Percentiles rank a stretch among this genome's conserved stretches.
These are phyloP conservation scores for Starmerella gropengiesseri DNA, from an alignment of 805 yeast genomes.

Conservation along the genomic window DNA sequence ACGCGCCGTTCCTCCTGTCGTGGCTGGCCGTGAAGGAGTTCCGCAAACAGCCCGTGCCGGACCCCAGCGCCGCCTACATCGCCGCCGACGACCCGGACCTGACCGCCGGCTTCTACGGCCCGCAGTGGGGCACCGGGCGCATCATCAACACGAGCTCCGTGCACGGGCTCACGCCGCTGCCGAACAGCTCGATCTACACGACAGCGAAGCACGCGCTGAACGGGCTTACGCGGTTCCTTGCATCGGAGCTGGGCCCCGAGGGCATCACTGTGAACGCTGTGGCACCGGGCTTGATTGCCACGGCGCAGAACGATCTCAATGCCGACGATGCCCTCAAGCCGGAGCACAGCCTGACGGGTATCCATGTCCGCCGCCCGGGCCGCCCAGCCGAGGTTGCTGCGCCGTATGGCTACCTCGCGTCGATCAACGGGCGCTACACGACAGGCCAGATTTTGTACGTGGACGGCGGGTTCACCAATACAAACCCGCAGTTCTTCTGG, in stretches of 20 bases:
- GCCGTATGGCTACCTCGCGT: conserved; percentile 12
- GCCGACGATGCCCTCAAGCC: conserved; percentile 17
- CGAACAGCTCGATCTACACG: conserved; percentile 14
- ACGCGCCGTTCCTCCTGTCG: conserved; percentile 16
- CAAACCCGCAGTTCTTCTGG: conserved; percentile 19
- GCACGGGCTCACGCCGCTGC: conserved; percentile 18
- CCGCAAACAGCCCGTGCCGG: conserved; percentile 15
- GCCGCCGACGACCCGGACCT: conserved; percentile 11
- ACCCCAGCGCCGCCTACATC: neutral
- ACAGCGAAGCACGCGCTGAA: conserved; percentile 17
- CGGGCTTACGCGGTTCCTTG: conserved; percentile 17
- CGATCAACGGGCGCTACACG: conserved; percentile 15
- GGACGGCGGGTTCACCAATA: conserved; percentile 17
- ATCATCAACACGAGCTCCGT: conserved; percentile 19
- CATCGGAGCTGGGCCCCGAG: conserved; percentile 17
- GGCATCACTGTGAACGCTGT: conserved; percentile 19
- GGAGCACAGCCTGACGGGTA: conserved; percentile 2
- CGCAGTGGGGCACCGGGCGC: conserved; percentile 19
- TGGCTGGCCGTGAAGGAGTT: conserved; percentile 16
- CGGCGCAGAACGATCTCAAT: conserved; percentile 16
- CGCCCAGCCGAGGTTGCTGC: conserved; percentile 18
- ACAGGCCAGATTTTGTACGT: conserved; percentile 17
- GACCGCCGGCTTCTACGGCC: conserved; percentile 13
- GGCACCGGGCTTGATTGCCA: conserved; percentile 19
- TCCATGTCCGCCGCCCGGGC: conserved; percentile 16